Conservation (phyloP, 257 asterid genomes). For the Nicotiana otophora region DNA sequence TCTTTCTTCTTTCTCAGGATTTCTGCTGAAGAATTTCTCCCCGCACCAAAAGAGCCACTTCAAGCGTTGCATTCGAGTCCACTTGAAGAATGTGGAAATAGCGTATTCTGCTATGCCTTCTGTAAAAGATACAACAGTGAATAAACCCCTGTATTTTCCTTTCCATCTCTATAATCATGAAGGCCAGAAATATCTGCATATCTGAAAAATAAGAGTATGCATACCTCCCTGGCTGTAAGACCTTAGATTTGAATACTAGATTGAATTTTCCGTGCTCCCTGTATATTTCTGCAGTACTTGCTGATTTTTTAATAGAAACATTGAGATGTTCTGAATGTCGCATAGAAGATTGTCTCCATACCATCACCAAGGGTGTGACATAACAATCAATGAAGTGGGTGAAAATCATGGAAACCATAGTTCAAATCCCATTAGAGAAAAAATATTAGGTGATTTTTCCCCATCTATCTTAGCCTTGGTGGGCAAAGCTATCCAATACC, state of each 20-base stretch:
- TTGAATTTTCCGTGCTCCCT: background rate
- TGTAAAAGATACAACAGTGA: background rate
- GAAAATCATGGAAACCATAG: too few relatives aligned
- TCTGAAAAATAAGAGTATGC: background rate
- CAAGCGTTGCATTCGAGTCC: too few relatives aligned
- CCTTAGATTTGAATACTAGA: background rate
- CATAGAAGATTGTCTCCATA: background rate
- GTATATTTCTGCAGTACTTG: background rate
- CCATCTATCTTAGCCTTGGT: too few relatives aligned
- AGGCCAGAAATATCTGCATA: background rate
- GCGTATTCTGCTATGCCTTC: background rate
- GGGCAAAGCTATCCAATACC: too few relatives aligned
- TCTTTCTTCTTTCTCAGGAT: background rate
- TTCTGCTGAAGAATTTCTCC: background rate
- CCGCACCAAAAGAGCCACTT: background rate
- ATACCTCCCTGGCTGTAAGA: background rate
- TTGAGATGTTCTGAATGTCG: background rate
- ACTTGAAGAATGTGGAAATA: background rate
- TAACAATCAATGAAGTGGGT: too few relatives aligned
- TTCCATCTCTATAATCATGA: background rate
- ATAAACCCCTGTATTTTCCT: background rate
- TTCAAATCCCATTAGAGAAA: too few relatives aligned
- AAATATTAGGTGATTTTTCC: too few relatives aligned
- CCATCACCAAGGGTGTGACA: background rate
- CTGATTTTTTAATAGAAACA: background rate